Base-by-base conservation (phyloP, 2,329 filamentous ascomycete genomes). In the Fusarium duplospermum region DNA sequence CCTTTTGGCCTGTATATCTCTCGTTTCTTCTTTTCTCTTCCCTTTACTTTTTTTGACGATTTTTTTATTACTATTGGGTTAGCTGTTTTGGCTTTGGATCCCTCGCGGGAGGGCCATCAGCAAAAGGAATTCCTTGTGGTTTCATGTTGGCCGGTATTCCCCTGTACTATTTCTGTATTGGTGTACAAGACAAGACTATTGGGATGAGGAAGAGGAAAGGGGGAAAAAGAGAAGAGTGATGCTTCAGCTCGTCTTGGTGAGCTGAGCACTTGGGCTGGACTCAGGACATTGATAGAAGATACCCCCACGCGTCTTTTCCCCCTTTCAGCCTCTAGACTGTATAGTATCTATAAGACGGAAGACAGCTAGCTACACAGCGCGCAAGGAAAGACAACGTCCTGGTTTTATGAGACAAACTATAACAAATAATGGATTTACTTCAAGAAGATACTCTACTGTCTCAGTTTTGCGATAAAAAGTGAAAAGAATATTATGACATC, bases 221-320 rank as follows among this genome's bases (percentile, higher is more conserved):
- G 74, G 73, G 66, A 8, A 56, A 63, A 69, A 42, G 11, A 70
- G 64, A 62, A 67, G 63, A 70, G 71, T 47, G 69, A 70, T 71
- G 77, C 70, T 22, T 74, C 71, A 67, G 72, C 42, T 7, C 27
- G 68, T 69, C 70, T 54, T 71, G 67, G 57, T 70, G 71, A 74
- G 67, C 62, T 69, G 71, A 74, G 75, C 77, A 71, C 70, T 73
- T 79, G 78, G 80, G 78, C 80, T 77, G 80, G 78, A 77, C 80
- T 81, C 76, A 77, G 76, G 73, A 79, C 66, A 66, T 69, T 76
- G 72, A 76, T 76, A 79, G 72, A 82, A 76, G 80, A 82, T 81
- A 81, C 80, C 78, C 76, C 75, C 71, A 74, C 69, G 71, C 67
- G 71, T 67, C 27, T 75, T 70, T 40, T 60, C 66, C 72, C 77